Conservation (phyloP, 1,284 basidiomycete species). For the Cutaneotrichosporon mucoides region DNA sequence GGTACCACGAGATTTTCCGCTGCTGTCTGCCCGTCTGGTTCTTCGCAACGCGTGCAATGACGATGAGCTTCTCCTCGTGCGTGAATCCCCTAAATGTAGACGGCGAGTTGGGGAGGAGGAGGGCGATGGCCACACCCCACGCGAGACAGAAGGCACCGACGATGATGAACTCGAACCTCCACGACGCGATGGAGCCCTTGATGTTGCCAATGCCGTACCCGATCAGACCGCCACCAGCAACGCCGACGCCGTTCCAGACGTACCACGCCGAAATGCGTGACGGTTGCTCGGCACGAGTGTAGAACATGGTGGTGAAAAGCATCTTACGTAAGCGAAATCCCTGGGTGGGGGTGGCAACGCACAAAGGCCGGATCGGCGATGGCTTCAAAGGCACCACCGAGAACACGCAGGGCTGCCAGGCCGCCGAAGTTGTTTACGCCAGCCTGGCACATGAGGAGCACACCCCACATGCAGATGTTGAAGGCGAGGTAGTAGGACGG, state of each 20-base stretch:
- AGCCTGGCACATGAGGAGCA: conserved; percentile 49
- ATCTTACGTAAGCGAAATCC: conserved; percentile 14
- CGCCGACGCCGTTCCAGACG: conserved; percentile 46
- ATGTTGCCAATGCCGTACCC: conserved; percentile 44
- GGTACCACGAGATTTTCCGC: conserved; percentile 47
- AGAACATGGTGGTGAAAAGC: conserved; percentile 44
- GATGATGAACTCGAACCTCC: conserved; percentile 50
- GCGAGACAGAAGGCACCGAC: conserved; percentile 43
- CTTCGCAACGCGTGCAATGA: conserved; percentile 47
- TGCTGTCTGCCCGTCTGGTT: conserved; percentile 51
- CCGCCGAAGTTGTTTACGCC: conserved; percentile 50
- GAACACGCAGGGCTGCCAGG: conserved; percentile 50
- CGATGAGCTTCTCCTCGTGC: conserved; percentile 48
- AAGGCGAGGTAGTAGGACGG: conserved; percentile 52
- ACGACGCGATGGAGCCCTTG: conserved; percentile 41
- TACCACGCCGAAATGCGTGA: conserved; percentile 45
- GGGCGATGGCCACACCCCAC: conserved; percentile 40
- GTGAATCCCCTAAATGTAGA: conserved; percentile 41
- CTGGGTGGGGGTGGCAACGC: background rate
- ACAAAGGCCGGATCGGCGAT: conserved; percentile 46
- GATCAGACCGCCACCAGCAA: conserved; percentile 43
- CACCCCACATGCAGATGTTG: conserved; percentile 54
- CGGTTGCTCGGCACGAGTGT: conserved; percentile 47
- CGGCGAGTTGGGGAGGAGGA: conserved; percentile 46
- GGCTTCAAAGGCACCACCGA: conserved; percentile 52